These are phyloP conservation scores for Lichtheimia ramosa DNA, from an alignment of 371 early-diverging fungal species.

Conservation along the genomic window DNA sequence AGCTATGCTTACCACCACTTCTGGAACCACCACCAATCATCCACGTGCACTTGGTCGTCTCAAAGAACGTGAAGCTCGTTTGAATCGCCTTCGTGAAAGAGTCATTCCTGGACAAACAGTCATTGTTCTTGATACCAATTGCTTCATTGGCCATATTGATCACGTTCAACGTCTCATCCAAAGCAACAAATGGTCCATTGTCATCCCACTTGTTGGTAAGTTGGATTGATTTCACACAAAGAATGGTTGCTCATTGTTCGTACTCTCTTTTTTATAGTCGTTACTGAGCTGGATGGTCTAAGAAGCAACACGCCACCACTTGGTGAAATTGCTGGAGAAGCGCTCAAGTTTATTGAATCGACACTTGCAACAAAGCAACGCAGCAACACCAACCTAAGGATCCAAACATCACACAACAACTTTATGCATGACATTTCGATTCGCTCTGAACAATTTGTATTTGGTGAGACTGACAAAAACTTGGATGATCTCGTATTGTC, in stretches of 20 bases:
- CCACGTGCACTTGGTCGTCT: slow-evolving; percentile 27
- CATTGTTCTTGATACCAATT: slow-evolving; percentile 69
- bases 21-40: slow-evolving; percentile 14
- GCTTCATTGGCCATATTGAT: slow-evolving; percentile 62
- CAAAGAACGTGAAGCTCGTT: slow-evolving; percentile 33
- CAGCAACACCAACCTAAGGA: slow-evolving; percentile 25
- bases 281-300: slow-evolving; percentile 69
- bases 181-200: slow-evolving; percentile 57
- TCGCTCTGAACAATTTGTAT: slow-evolving; percentile 65
- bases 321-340: slow-evolving; percentile 54
- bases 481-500: slow-evolving; percentile 67
- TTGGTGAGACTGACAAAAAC: slow-evolving; percentile 64
- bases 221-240: neutral
- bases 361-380: slow-evolving; percentile 38
- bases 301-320: slow-evolving; percentile 55
- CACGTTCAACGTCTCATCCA: slow-evolving; percentile 50
- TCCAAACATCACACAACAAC: slow-evolving; percentile 70
- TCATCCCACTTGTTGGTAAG: slow-evolving; percentile 63
- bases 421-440: slow-evolving; percentile 63
- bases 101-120: slow-evolving; percentile 54
- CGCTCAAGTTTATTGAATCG: slow-evolving; percentile 52
- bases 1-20: slow-evolving; percentile 24
- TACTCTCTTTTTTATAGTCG: slow-evolving; percentile 26
- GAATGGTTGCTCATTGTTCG: neutral
- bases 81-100: slow-evolving; percentile 27